These are phyloP conservation scores for Larix sibirica DNA, from an alignment of 83 land plant species.

Conservation along the genomic window DNA sequence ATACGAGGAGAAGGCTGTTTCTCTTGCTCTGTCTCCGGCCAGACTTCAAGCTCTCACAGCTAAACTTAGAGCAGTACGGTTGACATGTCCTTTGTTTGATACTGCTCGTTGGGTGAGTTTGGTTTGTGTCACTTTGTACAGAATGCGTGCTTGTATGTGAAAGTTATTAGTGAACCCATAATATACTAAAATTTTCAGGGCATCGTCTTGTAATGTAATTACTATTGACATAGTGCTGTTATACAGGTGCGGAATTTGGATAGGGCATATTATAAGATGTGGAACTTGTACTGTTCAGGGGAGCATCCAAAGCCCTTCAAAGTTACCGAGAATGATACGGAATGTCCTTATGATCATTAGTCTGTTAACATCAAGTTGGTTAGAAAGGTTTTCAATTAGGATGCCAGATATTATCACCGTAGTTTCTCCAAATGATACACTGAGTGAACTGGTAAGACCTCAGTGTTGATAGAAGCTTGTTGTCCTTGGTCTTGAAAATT, in stretches of 20 bases:
- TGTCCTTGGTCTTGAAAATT: too few species aligned
- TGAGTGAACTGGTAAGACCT: background rate
- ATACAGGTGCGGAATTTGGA: slow-evolving; percentile 90
- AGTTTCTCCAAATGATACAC: slow-evolving; percentile 17
- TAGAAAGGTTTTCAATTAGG: background rate
- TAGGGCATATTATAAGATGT: slow-evolving; percentile 95
- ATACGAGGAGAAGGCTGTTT: slow-evolving; percentile 93
- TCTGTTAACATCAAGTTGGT: background rate
- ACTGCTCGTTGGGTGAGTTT: slow-evolving; percentile 91
- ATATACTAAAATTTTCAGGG: background rate
- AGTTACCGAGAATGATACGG: slow-evolving; percentile 76
- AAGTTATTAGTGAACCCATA: background rate
- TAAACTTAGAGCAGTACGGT: slow-evolving; percentile 71
- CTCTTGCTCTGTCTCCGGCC: slow-evolving; percentile 63
- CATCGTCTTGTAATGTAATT: background rate
- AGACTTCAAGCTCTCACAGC: slow-evolving; percentile 65
- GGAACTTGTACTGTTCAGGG: slow-evolving; percentile 94
- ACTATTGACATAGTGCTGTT: background rate
- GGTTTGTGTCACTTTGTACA: background rate
- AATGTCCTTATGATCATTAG: slow-evolving; percentile 71
- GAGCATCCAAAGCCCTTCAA: slow-evolving; percentile 83
- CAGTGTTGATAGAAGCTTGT: slow-evolving; percentile 7
- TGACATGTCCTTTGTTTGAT: slow-evolving; percentile 93
- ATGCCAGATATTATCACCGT: background rate
- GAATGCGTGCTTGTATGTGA: background rate